Evolutionary conservation across 176 grass and related monocot species (phyloP), one percentile per base, ranked within the genome.

Genomic region (Hordeum marinum): DNA sequence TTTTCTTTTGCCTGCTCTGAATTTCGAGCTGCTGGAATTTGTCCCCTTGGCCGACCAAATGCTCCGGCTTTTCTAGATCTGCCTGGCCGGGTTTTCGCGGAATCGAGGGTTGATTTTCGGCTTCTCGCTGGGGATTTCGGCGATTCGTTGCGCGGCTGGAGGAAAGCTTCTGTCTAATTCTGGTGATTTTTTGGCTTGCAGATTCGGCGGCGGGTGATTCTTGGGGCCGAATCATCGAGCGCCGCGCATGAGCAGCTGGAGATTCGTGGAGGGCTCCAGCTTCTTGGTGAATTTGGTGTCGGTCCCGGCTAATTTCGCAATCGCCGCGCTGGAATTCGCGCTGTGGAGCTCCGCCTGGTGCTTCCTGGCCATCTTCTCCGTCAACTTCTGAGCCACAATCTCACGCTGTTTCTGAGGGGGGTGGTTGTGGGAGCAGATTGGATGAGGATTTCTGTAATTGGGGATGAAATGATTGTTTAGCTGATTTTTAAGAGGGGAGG

Each of bases 271-370:
- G 17, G 80, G 75, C 89, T 84, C 76, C 35, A 63, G 11, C 75
- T 4, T 75, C n/a, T 90, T 60, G 80, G 80, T 84, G 29, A 80
- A 80, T 32, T 80, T 84, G 80, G 68, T 90, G 26, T 27, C 80
- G 1, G 60, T 79, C 35, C 75, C 75, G 8, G 40, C 50, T 60
- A 84, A 62, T 20, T 48, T 87, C 68, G 69, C 81, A 81, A 29
- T 81, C n/a, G 81, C 69, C 2, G 81, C 69, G 3, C 3, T 87
- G 20, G 81, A 87, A 43, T 87, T 87, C 41, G 85, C 76, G 9
- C 5, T 91, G 39, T 87, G 85, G 85, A 18, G 68, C 85, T 87
- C 89, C 36, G 4, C 75, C 48, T 87, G 76, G 81, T 87, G 50
- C 76, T 34, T 84, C 62, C 13, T 81, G 40, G 76, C 52, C 23